A percentile compares a stretch with the other conserved stretches of the same genome.
phyloP scores from a whole-genome alignment of 495 filamentous ascomycete genomes.

The Lasiosphaeris hirsuta region DNA sequence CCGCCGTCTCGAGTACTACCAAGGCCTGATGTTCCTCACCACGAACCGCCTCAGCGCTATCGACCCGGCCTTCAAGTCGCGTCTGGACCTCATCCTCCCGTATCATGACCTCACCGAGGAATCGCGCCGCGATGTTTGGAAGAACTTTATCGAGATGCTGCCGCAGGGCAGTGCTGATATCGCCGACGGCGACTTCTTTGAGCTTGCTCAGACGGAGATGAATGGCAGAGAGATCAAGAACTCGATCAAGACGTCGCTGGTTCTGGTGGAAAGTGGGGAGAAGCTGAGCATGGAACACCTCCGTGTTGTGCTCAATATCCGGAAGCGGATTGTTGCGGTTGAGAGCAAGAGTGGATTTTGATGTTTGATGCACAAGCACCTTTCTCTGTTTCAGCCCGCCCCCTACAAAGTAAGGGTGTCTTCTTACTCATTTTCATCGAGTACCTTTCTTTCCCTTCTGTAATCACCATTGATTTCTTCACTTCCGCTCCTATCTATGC shows the following conservation, averaged over 20 bases:
- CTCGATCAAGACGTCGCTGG: conserved; percentile 32
- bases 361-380: no score
- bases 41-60: conserved; percentile 38
- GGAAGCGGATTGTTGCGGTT: no score
- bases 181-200: conserved; percentile 14
- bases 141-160: conserved; percentile 10
- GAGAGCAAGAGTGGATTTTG: no score
- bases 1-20: conserved; percentile 50
- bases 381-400: no score
- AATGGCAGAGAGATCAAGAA: conserved; percentile 43
- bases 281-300: no score
- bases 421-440: no score
- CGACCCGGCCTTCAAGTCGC: conserved; percentile 46
- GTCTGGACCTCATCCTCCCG: conserved; percentile 42
- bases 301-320: no score
- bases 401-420: no score
- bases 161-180: conserved; percentile 16
- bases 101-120: conserved; percentile 31
- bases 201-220: conserved; percentile 21
- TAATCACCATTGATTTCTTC: no score
- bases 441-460: no score
- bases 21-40: conserved; percentile 46
- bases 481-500: no score
- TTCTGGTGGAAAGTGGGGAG: not conserved
- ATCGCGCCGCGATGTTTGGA: conserved; percentile 16